These are phyloP conservation scores for Orbilia brochopaga DNA, from an alignment of 2,329 filamentous ascomycete species.

Conservation along the genomic window DNA sequence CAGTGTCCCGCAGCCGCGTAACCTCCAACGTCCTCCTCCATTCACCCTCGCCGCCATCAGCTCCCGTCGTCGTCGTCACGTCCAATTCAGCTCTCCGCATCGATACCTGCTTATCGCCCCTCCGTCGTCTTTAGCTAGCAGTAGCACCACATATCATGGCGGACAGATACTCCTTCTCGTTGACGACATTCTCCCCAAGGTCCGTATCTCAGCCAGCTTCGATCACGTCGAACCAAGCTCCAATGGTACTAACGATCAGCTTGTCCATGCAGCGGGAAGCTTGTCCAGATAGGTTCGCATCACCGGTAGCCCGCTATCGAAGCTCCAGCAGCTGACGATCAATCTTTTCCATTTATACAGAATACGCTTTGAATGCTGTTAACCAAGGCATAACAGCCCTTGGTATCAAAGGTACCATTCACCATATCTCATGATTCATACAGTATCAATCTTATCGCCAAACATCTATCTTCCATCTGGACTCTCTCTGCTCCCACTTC, in stretches of 20 bases:
- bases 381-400: slow-evolving; percentile 99
- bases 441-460: background rate
- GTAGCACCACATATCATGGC: slow-evolving; percentile 70
- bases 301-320: background rate
- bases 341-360: slow-evolving; percentile 61
- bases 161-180: slow-evolving; percentile 98
- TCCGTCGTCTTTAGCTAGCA: background rate
- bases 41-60: slow-evolving; percentile 12
- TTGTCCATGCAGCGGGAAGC: slow-evolving; percentile 76
- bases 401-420: slow-evolving; percentile 84
- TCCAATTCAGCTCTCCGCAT: slow-evolving; percentile 19
- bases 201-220: slow-evolving; percentile 60
- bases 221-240: slow-evolving; percentile 27
- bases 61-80: slow-evolving; percentile 13
- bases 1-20: slow-evolving; percentile 40
- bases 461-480: background rate
- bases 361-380: slow-evolving; percentile 98
- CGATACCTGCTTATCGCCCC: background rate
- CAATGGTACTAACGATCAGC: slow-evolving; percentile 13
- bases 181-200: slow-evolving; percentile 99
- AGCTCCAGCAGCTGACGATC: slow-evolving; percentile 16
- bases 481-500: slow-evolving; percentile 5
- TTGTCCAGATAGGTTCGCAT: slow-evolving; percentile 89
- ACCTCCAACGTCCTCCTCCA: slow-evolving; percentile 29
- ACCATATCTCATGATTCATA: background rate